phyloP scores from a whole-genome alignment of 306 rosid species.

The Cyamopsis tetragonoloba region DNA sequence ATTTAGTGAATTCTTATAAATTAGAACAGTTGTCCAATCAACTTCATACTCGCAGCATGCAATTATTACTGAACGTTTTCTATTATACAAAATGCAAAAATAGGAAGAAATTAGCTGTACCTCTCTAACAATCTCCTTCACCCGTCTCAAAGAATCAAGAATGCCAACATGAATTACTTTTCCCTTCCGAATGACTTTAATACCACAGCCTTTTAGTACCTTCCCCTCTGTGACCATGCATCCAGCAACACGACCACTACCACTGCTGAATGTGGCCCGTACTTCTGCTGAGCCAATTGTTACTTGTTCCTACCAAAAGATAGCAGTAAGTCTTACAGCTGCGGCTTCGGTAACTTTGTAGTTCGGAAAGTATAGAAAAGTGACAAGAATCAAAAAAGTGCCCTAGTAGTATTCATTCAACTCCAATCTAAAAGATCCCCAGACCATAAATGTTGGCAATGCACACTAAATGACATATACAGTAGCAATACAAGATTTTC shows the following conservation, averaged over 20 bases:
- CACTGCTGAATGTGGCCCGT: slow-evolving; percentile 86
- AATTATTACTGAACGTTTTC: background rate
- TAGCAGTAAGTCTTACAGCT: slow-evolving; percentile 19
- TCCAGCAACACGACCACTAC: slow-evolving; percentile 96
- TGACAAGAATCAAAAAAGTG: background rate
- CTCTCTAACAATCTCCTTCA: slow-evolving; percentile 91
- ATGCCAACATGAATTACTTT: slow-evolving; percentile 53
- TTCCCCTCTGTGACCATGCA: slow-evolving; percentile 90
- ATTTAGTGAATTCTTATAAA: background rate
- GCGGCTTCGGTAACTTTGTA: slow-evolving; percentile 7
- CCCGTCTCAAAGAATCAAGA: slow-evolving; percentile 88
- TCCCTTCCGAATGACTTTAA: slow-evolving; percentile 74
- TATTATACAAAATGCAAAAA: background rate
- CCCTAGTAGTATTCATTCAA: background rate
- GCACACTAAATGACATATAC: background rate
- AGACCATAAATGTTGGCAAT: background rate
- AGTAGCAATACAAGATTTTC: background rate
- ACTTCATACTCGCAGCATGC: slow-evolving; percentile 3
- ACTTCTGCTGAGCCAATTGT: slow-evolving; percentile 79
- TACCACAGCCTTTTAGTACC: slow-evolving; percentile 64
- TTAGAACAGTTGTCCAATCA: background rate
- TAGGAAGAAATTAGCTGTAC: slow-evolving; percentile 40
- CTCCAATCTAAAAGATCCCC: background rate
- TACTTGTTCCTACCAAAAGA: slow-evolving; percentile 65
- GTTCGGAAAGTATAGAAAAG: background rate